A percentile compares a stretch with the other conserved stretches of the same genome.
Conservation (phyloP, 2,329 filamentous ascomycete species). For the Juglanconis sp. region DNA sequence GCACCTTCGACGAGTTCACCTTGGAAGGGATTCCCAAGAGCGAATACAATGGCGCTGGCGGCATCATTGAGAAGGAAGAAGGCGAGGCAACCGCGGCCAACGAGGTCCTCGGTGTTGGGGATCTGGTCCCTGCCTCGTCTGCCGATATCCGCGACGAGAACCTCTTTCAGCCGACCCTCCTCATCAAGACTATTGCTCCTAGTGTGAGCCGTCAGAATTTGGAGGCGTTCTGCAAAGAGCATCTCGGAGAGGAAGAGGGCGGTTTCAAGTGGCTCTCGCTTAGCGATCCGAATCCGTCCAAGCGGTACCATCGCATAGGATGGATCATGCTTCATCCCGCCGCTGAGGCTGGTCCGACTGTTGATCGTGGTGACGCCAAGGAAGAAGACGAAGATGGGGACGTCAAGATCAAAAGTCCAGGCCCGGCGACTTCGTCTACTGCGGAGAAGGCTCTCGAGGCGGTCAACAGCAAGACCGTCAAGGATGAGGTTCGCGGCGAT, state of each 20-base stretch:
- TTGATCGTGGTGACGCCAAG: constrained; percentile 71
- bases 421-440: constrained; percentile 49
- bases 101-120: constrained; percentile 88
- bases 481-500: constrained; percentile 88
- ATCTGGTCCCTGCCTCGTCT: constrained; percentile 78
- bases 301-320: constrained; percentile 94
- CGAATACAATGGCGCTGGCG: constrained; percentile 83
- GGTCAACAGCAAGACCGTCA: constrained; percentile 97
- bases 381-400: constrained; percentile 63
- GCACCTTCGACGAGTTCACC: constrained; percentile 90
- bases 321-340: constrained; percentile 95
- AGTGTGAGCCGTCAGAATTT: constrained; percentile 92
- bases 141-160: constrained; percentile 88
- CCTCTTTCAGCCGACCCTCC: constrained; percentile 81
- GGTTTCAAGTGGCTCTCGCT: constrained; percentile 95
- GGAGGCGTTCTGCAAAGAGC: constrained; percentile 90
- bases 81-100: constrained; percentile 88
- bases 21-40: constrained; percentile 91
- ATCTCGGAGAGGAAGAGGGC: constrained; percentile 84
- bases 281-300: constrained; percentile 93
- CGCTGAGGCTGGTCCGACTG: constrained; percentile 60
- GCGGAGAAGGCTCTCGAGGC: constrained; percentile 87
- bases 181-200: constrained; percentile 97
- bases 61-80: constrained; percentile 88
- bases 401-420: constrained; percentile 48